A percentile compares a stretch with the other conserved stretches of the same genome.
Evolutionary conservation across 768 basidiomycete genomes (phyloP).

Genomic region (Lyophyllum semitale): DNA sequence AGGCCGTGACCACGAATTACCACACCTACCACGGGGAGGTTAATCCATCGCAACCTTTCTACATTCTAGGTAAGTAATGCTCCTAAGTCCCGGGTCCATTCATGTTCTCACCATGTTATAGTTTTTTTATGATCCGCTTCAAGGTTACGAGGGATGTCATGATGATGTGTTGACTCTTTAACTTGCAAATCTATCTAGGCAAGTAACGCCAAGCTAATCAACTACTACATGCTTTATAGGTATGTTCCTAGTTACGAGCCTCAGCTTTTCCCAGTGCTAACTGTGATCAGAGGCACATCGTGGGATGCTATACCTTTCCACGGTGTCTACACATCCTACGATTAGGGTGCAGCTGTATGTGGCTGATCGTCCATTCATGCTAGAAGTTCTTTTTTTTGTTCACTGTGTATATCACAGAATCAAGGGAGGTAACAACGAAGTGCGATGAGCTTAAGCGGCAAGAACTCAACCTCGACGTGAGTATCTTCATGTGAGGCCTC

Average conservation of each 20-base stretch:
- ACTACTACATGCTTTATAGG: slow-evolving; percentile 87
- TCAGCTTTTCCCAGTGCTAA: not conserved
- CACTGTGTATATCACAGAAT: slow-evolving; percentile 55
- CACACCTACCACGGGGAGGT: slow-evolving; percentile 59
- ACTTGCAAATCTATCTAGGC: slow-evolving; percentile 80
- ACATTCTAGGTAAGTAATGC: slow-evolving; percentile 59
- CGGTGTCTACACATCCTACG: slow-evolving; percentile 79
- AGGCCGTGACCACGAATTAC: slow-evolving; percentile 64
- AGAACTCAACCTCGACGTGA: slow-evolving; percentile 69
- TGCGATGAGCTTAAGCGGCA: slow-evolving; percentile 79
- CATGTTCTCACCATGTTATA: slow-evolving; percentile 6
- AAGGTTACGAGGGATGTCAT: slow-evolving; percentile 69
- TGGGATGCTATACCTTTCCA: slow-evolving; percentile 84
- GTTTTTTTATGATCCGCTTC: slow-evolving; percentile 36
- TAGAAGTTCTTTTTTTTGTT: not conserved
- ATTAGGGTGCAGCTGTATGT: slow-evolving; percentile 68
- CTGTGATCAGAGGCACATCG: slow-evolving; percentile 65
- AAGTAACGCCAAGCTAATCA: slow-evolving; percentile 78
- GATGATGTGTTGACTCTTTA: slow-evolving; percentile 69
- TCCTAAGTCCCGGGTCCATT: slow-evolving; percentile 1
- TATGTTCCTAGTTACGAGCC: slow-evolving; percentile 28
- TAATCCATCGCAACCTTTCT: slow-evolving; percentile 61
- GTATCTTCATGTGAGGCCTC: slow-evolving; percentile 19
- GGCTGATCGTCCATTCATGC: not conserved
- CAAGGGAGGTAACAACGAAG: slow-evolving; percentile 64